These are phyloP conservation scores for Populus hybrid DNA, from an alignment of 441 rosid species.

Conservation along the genomic window DNA sequence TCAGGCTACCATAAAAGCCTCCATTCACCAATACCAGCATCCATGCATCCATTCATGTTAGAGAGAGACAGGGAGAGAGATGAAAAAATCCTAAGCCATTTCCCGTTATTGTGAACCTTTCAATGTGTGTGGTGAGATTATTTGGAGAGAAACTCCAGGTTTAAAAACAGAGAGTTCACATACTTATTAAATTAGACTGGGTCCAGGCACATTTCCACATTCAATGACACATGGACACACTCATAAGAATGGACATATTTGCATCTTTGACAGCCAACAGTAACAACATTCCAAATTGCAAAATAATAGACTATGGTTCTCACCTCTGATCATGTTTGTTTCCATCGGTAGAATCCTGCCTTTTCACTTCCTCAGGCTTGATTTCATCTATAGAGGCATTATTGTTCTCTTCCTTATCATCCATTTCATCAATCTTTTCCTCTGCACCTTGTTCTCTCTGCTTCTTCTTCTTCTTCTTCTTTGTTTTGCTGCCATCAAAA, in stretches of 20 bases:
- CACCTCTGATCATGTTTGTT: conserved; percentile 31
- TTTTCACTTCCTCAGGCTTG: conserved; percentile 35
- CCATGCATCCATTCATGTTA: not conserved
- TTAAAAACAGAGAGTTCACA: not conserved
- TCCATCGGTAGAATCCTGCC: conserved; percentile 29
- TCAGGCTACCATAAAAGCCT: not conserved
- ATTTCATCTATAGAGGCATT: conserved; percentile 23
- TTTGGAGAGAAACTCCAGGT: not conserved
- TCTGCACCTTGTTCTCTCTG: conserved; percentile 42
- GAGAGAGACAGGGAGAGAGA: not conserved
- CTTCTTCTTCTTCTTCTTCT: conserved; percentile 50
- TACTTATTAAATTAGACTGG: not conserved
- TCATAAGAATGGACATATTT: not conserved
- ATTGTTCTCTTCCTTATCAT: conserved; percentile 19
- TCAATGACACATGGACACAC: not conserved
- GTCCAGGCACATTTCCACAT: not conserved
- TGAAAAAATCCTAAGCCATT: not conserved
- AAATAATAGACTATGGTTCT: conserved; percentile 18
- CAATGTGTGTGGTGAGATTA: not conserved
- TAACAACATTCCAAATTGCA: not conserved
- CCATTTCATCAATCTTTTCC: conserved; percentile 20
- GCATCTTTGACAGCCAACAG: not conserved
- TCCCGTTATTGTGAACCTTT: not conserved
- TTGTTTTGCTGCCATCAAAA: conserved; percentile 44
- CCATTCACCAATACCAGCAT: not conserved